phyloP scores from a whole-genome alignment of 2,329 filamentous ascomycete species.

The Microcyclosporella mali region DNA sequence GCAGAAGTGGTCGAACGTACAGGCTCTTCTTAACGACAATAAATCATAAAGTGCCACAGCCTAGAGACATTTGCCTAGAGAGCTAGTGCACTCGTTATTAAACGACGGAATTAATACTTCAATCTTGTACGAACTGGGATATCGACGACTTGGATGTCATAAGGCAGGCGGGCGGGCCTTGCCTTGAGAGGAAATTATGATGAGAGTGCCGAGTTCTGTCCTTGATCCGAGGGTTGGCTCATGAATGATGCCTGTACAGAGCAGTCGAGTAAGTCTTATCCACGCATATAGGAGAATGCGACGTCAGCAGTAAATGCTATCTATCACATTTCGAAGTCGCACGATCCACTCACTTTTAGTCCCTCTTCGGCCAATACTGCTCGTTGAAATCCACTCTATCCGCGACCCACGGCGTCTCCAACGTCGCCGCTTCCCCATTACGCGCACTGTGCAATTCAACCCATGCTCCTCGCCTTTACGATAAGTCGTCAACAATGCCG shows the following conservation, averaged over 20 bases:
- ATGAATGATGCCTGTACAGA: too few species aligned
- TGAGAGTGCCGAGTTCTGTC: too few species aligned
- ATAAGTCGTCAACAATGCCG: conserved; percentile 24
- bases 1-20: conserved; percentile 45
- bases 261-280: too few species aligned
- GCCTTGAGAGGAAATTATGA: too few species aligned
- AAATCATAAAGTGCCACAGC: conserved; percentile 1
- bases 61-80: too few species aligned
- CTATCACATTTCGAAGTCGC: background rate
- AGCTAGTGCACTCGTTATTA: too few species aligned
- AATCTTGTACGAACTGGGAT: too few species aligned
- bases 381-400: conserved; percentile 1
- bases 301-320: background rate
- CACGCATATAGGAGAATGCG: background rate
- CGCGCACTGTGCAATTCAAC: conserved; percentile 28
- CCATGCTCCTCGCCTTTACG: conserved; percentile 33
- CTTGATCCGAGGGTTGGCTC: too few species aligned
- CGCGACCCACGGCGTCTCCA: conserved; percentile 1
- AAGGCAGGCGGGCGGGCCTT: too few species aligned
- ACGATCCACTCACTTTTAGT: background rate
- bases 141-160: too few species aligned
- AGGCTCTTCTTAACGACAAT: conserved; percentile 36
- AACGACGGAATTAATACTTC: too few species aligned
- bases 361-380: conserved; percentile 1
- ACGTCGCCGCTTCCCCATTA: background rate